Conservation (phyloP, 2,329 filamentous ascomycete species). For the Sporothrix pallida region DNA sequence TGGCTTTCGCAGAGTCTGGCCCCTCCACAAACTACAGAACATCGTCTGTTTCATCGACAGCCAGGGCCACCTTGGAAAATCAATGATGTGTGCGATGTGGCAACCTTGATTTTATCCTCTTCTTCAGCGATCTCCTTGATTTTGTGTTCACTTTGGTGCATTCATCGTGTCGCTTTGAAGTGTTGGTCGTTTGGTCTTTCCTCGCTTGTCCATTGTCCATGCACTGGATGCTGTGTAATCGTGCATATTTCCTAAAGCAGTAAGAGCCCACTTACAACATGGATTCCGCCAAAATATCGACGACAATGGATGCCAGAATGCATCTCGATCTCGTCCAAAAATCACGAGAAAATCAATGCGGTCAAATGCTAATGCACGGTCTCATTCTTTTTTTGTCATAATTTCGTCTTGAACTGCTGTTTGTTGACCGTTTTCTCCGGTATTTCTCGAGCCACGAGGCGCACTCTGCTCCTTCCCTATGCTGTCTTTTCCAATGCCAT, state of each 20-base stretch:
- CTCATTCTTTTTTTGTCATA: not conserved
- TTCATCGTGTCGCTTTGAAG: not conserved
- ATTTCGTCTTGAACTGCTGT: not conserved
- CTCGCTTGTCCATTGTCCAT: no score
- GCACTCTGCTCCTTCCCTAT: conserved; percentile 4
- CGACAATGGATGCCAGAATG: not conserved
- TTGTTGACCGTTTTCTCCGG: not conserved
- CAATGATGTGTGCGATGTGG: not conserved
- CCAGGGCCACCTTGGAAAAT: not conserved
- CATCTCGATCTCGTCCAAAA: not conserved
- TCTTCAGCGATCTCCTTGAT: not conserved
- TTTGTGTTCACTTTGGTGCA: not conserved
- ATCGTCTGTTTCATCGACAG: conserved; percentile 25
- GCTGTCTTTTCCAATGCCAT: not conserved
- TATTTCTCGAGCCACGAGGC: conserved; percentile 14
- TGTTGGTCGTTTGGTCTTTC: not conserved
- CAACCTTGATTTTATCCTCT: not conserved
- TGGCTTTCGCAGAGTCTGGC: not conserved
- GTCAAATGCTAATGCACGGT: not conserved
- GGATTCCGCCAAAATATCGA: not conserved
- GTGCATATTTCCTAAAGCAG: not conserved
- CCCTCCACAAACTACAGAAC: conserved; percentile 2
- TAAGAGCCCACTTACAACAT: conserved; percentile 10
- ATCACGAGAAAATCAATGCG: not conserved
- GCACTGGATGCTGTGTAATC: not conserved